phyloP scores from a whole-genome alignment of 331 rosid genomes.

The Stylosanthes scabra region DNA sequence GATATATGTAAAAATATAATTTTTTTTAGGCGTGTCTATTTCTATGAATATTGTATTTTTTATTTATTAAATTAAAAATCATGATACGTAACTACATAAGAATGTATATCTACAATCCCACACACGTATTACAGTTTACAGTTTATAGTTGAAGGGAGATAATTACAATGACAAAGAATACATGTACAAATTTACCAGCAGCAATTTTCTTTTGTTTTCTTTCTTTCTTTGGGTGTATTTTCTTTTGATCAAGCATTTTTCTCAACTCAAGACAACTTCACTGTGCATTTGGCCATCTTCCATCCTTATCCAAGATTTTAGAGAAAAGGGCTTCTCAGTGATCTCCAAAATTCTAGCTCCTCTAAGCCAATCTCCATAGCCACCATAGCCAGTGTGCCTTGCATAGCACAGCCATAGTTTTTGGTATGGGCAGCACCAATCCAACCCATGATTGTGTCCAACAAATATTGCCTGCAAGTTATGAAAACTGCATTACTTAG shows the following conservation, averaged over 20 bases:
- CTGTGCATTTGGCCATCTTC: slow-evolving; percentile 76
- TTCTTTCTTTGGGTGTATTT: neutral
- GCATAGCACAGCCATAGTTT: slow-evolving; percentile 85
- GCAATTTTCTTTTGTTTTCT: neutral
- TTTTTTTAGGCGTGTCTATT: too few relatives aligned
- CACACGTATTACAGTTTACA: neutral
- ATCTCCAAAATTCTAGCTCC: slow-evolving; percentile 78
- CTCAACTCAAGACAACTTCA: slow-evolving; percentile 54
- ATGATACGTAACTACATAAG: too few relatives aligned
- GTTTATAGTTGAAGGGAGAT: neutral
- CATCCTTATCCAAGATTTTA: slow-evolving; percentile 87
- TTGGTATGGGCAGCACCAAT: slow-evolving; percentile 86
- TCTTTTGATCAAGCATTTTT: neutral
- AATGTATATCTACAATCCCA: neutral
- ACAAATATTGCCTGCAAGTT: slow-evolving; percentile 82
- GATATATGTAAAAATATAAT: too few relatives aligned
- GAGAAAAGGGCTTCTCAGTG: slow-evolving; percentile 67
- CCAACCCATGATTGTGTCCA: slow-evolving; percentile 93
- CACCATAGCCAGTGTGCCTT: slow-evolving; percentile 87
- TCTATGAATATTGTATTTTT: too few relatives aligned
- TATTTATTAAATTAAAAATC: too few relatives aligned
- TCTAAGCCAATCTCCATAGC: slow-evolving; percentile 80
- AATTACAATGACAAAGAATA: neutral
- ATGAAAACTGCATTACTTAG: neutral
- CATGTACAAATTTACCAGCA: neutral